Evolutionary conservation across 345 rosid species (phyloP).

Genomic region (Brassica rapa): DNA sequence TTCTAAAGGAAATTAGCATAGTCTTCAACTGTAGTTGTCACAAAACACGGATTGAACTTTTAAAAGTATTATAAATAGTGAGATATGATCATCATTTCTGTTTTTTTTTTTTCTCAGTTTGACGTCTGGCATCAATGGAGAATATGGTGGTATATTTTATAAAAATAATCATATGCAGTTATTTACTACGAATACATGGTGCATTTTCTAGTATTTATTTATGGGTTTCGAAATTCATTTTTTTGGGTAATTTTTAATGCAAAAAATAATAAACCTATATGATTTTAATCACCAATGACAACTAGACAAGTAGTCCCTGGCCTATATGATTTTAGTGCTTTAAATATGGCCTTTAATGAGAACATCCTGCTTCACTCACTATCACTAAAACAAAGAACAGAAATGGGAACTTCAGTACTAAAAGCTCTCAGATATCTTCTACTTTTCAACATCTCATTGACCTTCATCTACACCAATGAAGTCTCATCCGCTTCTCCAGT

Average conservation of each 20-base stretch:
- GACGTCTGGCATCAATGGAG: background rate
- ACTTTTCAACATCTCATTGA: background rate
- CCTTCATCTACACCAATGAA: constrained; percentile 14
- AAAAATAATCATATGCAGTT: background rate
- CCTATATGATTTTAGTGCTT: background rate
- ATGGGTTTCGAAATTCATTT: background rate
- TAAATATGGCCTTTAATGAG: constrained; percentile 15
- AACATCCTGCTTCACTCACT: background rate
- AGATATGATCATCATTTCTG: background rate
- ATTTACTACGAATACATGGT: background rate
- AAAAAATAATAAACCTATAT: background rate
- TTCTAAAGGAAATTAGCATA: background rate
- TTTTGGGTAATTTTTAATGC: background rate
- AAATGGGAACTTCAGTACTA: background rate
- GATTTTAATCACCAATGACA: background rate
- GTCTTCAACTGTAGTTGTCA: background rate
- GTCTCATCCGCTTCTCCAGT: background rate
- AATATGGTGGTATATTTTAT: background rate
- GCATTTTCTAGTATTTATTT: background rate
- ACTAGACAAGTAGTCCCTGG: background rate
- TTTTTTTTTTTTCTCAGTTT: background rate
- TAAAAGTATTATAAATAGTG: background rate
- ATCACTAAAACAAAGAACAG: background rate
- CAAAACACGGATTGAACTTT: background rate
- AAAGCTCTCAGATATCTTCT: constrained; percentile 1